Evolutionary conservation across 768 basidiomycete genomes (phyloP), one percentile per base, ranked within the genome.

Genomic region (Agaricus subrufescens): DNA sequence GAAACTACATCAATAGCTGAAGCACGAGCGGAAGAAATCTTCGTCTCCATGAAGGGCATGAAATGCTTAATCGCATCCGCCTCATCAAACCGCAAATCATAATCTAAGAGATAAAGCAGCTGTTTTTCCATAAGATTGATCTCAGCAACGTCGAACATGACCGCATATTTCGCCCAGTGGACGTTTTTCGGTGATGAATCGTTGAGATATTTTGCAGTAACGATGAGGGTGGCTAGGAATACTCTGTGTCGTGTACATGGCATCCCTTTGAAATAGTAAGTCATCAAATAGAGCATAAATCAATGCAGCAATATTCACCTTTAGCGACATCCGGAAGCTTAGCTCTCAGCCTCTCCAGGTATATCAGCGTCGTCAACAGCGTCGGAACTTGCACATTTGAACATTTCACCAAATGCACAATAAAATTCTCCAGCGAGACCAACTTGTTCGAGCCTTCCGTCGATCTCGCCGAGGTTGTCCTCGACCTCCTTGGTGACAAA

Each of bases 101-200:
- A 95, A 73, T 96, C 91, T 63, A 99, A 85, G 57, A 98, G 77
- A 69, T 82, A 88, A 52, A 99, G 84, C 29, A 99, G 83, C 73
- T 99, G 94, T 73, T 86, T 90, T 75, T 99, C 96, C 96, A 98
- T 98, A 59, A 95, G 79, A 71, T 95, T 97, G 70, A 98, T 85
- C 74, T 92, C 90, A 10, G 75, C 70, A 50, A 84, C 73, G 66
- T 89, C 85, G 74, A 92, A 95, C 60, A 90, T 64, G 43, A 76
- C 74, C 15, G 86, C 87, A 68, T 94, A 91, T 47, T 73, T 73
- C 54, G 87, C 82, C 96, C 96, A 99, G 75, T 97, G 91, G 68
- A 81, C 80, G 75, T 98, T 99, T 80, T 94, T 96, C 3, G 92
- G 92, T 45, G 89, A 88, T n/a, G 89, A 89, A 71, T 95, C 93